Evolutionary conservation across 371 early-diverging fungal genomes (phyloP).

Genomic region (Rhizopus sp.): DNA sequence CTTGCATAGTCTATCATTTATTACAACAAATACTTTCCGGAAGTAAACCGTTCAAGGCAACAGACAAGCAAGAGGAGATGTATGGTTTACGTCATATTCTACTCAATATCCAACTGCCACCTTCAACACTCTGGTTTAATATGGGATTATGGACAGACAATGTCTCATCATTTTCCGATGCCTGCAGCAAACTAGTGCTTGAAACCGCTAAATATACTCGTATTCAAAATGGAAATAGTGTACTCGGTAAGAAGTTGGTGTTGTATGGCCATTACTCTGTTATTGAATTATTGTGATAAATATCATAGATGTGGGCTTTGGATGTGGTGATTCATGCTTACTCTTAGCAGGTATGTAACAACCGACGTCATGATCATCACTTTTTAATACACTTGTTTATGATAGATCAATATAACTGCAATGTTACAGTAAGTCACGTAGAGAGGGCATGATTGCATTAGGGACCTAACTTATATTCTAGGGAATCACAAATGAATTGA

Average conservation of each 20-base stretch:
- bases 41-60: not conserved
- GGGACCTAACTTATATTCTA: slow-evolving; percentile 7
- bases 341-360: slow-evolving; percentile 31
- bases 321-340: slow-evolving; percentile 55
- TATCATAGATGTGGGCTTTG: slow-evolving; percentile 50
- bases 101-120: slow-evolving; percentile 38
- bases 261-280: not conserved
- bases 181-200: slow-evolving; percentile 33
- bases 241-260: slow-evolving; percentile 31
- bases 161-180: slow-evolving; percentile 24
- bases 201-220: slow-evolving; percentile 16
- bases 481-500: slow-evolving; percentile 52
- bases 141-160: slow-evolving; percentile 46
- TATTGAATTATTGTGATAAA: not conserved
- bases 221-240: slow-evolving; percentile 11
- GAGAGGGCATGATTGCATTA: not conserved
- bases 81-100: slow-evolving; percentile 38
- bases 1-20: slow-evolving; percentile 8
- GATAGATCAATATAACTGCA: slow-evolving; percentile 24
- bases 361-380: not conserved
- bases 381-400: not conserved
- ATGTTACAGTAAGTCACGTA: slow-evolving; percentile 30
- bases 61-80: slow-evolving; percentile 20
- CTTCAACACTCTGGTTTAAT: slow-evolving; percentile 48
- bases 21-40: not conserved